Base-by-base conservation (phyloP, 768 basidiomycete species). In the Boletus bicolor region DNA sequence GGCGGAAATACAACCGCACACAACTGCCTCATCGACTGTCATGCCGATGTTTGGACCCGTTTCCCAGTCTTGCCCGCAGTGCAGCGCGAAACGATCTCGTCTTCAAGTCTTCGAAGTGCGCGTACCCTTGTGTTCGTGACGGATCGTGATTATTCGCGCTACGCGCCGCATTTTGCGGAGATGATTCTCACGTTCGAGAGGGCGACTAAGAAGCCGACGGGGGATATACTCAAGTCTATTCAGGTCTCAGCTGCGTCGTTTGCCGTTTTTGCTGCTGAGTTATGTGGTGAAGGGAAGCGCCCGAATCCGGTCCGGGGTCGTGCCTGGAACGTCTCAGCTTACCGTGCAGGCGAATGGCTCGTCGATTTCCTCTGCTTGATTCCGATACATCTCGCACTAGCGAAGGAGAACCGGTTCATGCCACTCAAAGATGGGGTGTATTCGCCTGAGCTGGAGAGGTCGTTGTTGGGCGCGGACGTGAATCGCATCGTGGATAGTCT, bases 331-430 rank as follows among this genome's bases (percentile, higher is more conserved):
- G 51, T 72, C 5, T 81, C 82, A 3, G 58, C 59, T 5, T 79
- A 78, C 56, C 71, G 72, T 15, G 73, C 74, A 0, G 84, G 85
- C 36, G 83, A 86, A 64, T 86, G 85, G 85, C 64, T 86, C 0
- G 82, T 81, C 0, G 80, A 84, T 14, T 64, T 85, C 8, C 57
- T 86, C 1, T 86, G 84, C 53, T 69, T 86, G 32, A 84, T 86
- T 43, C 84, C 84, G 0, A 84, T 86, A 30, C 84, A 86, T 32
- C 74, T 86, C 32, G 85, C 84, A 0, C 62, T 86, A 24, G 79
- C 82, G 4, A 73, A 74, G 14, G 83, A 85, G 45, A 86, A 86
- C 58, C 72, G 82, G 0, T 85, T 86, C 55, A 58, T 86, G 7
- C 84, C 85, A 0, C 68, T 86, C 21, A 83, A 82, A 52, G 82